Evolutionary conservation across 1,284 basidiomycete genomes (phyloP), one percentile per base, ranked within the genome.

Genomic region (Fomes fomentarius): DNA sequence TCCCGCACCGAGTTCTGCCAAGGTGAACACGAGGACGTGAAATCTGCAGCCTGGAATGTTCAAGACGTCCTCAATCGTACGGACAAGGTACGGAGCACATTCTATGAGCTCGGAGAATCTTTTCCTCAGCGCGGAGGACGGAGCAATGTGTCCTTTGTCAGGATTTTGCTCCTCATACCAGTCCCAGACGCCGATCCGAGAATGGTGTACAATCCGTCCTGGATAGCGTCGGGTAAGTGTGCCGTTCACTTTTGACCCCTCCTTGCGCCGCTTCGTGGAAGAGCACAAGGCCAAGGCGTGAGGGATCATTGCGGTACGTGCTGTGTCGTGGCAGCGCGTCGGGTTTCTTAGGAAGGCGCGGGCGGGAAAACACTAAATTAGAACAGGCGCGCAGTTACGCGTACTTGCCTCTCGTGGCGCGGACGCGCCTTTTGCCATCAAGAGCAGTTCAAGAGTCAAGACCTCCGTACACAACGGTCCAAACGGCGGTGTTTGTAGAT

Each of bases 151-250:
- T 30, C 50, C 55, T 0, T 78, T 64, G 46, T 73, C 69, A 17
- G 74, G 69, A 39, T 73, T 66, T 22, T 70, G 74, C 61, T 88
- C 82, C 63, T 87, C 79, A 66, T 89, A 91, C 38, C 87, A 67
- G 65, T 90, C 86, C 88, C 88, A 91, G 26, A 89, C 81, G 40
- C 88, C 88, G 25, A 88, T 57, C 28, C 73, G 75, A 4, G 77
- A 81, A 62, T 87, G 84, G 52, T 79, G 81, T 57, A 89, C 78
- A 25, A 53, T n/a, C 17, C 51, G 51, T 2, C 25, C 39, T n/a
- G 51, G 39, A 11, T 47, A 53, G 46, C 74, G 74, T 1, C 66
- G 61, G 4, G 69, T 58, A 64, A 42, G 17, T 10, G 17, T 22
- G 9, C 15, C 38, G 9, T 35, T 35, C 8, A 14, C 34, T 5